phyloP scores from a whole-genome alignment of 805 yeast species.

The Danielia reshetovae region DNA sequence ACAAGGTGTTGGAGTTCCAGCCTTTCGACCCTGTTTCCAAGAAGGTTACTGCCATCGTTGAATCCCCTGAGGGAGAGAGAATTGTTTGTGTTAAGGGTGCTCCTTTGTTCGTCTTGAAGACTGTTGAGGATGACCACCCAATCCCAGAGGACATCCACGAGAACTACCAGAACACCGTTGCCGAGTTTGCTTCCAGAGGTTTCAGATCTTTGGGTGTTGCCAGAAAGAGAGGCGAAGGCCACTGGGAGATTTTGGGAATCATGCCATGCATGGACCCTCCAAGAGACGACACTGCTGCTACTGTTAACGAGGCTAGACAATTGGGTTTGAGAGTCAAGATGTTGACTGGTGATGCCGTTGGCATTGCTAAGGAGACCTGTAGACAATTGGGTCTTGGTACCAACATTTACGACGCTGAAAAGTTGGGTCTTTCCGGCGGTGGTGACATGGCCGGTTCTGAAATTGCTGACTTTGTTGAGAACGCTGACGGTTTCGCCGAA shows the following conservation, averaged over 20 bases:
- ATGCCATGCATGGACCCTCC: constrained; percentile 99
- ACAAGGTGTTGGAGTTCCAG: constrained; percentile 92
- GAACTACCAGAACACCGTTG: constrained; percentile 94
- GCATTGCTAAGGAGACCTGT: constrained; percentile 97
- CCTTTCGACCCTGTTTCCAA: constrained; percentile 98
- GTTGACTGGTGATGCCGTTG: constrained; percentile 99
- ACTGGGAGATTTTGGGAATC: constrained; percentile 96
- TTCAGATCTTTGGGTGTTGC: constrained; percentile 98
- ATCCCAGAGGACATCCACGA: constrained; percentile 90
- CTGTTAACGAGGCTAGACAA: constrained; percentile 85
- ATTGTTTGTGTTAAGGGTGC: constrained; percentile 97
- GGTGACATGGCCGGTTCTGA: constrained; percentile 97
- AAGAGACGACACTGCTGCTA: constrained; percentile 95
- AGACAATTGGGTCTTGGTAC: constrained; percentile 97
- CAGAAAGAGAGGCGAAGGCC: constrained; percentile 97
- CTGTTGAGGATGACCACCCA: constrained; percentile 96
- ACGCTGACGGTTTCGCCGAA: constrained; percentile 97
- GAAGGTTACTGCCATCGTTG: constrained; percentile 92
- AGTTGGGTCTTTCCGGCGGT: constrained; percentile 88
- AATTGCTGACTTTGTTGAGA: constrained; percentile 94
- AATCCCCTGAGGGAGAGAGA: constrained; percentile 94
- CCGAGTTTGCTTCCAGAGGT: constrained; percentile 97
- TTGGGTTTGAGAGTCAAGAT: constrained; percentile 94
- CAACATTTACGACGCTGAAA: constrained; percentile 94
- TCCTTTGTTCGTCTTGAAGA: constrained; percentile 92